These are phyloP conservation scores for Omphalea diandra DNA, from an alignment of 441 rosid genomes.

Conservation along the genomic window DNA sequence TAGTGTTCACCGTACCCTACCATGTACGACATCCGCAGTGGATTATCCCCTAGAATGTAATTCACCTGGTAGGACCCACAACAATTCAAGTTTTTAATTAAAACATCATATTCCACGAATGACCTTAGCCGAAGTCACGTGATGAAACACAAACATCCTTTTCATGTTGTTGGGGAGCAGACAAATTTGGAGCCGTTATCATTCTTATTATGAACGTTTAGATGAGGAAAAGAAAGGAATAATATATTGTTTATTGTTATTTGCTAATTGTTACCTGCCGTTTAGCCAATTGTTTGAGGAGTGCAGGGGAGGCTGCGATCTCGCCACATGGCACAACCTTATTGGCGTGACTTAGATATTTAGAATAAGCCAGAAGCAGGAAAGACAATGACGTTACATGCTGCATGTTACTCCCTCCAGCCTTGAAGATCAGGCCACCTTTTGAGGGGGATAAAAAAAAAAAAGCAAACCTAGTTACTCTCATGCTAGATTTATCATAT, in stretches of 20 bases:
- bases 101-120: neutral
- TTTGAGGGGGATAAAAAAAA: no score
- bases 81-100: neutral
- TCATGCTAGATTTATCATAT: no score
- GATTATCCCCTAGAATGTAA: constrained; percentile 87
- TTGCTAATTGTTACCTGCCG: constrained; percentile 77
- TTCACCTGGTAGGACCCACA: constrained; percentile 51
- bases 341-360: constrained; percentile 72
- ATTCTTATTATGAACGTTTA: no score
- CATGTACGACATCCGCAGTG: constrained; percentile 83
- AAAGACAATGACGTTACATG: constrained; percentile 89
- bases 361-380: constrained; percentile 75
- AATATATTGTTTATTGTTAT: no score
- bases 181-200: constrained; percentile 28
- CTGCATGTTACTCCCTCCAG: constrained; percentile 95
- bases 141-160: constrained; percentile 12
- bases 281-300: constrained; percentile 80
- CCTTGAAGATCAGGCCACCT: constrained; percentile 89
- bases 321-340: constrained; percentile 59
- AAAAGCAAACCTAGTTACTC: no score
- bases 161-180: neutral
- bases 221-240: no score
- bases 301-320: constrained; percentile 58
- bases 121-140: constrained; percentile 2
- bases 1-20: constrained; percentile 74